Evolutionary conservation across 2,329 filamentous ascomycete genomes (phyloP), one percentile per base, ranked within the genome.

Genomic region (Hymenoscyphus scutula): DNA sequence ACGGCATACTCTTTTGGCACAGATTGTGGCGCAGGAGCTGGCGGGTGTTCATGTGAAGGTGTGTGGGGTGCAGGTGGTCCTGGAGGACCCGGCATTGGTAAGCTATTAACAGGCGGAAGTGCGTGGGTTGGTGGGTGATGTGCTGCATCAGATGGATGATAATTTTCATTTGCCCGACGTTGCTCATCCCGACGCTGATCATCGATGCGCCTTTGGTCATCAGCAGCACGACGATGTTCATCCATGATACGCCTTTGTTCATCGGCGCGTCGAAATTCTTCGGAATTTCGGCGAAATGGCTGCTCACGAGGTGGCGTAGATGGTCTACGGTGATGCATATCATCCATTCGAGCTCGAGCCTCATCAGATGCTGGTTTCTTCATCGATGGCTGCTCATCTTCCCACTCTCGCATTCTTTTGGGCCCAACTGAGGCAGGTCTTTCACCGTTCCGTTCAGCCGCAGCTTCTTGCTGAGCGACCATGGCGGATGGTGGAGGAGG

Each of bases 331-430:
- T 90, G 88, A 64, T 88, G 87, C 73, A 91, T 84, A 71, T 97
- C 92, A 45, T 97, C 92, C 68, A 97, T 82, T 60, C 92, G 90
- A 63, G 91, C 91, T 53, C 94, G 88, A 67, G 84, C 92, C 75
- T 97, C 93, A 5, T 98, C 94, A 45, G 88, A 96, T 10, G 91
- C 89, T 65, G 90, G 87, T 79, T 97, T 97, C 80, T 97, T 96
- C 3, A 87, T 78, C 25, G 85, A 79, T 32, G 72, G 62, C 17
- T 64, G 63, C 38, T 96, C 92, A 38, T 94, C 89, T 69, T 98
- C 95, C 93, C 95, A 97, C 72, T 98, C 95, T 56, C 93, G 88
- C 75, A 88, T 84, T 62, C 95, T 86, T 82, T 99, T 99, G 62
- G 89, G 86, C 3, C 84, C 85, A 11, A 91, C 89, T 41, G 92